Evolutionary conservation across 164 flowering plant species (phyloP).

Genomic region (Magnolia kwangsiensis): DNA sequence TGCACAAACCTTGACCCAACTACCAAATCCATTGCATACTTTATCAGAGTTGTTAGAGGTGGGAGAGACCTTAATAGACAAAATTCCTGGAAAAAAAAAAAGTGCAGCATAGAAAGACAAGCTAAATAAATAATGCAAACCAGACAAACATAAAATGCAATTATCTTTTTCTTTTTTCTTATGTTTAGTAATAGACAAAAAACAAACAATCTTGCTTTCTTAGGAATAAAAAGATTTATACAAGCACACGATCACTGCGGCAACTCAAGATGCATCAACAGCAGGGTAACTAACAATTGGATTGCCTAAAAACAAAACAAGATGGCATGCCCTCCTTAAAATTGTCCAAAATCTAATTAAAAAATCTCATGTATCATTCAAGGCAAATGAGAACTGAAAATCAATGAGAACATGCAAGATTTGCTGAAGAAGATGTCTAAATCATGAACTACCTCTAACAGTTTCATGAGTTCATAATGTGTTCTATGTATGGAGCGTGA

Average conservation of each 20-base stretch:
- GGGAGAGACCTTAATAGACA: conserved; percentile 84
- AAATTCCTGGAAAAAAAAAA: conserved; percentile 52
- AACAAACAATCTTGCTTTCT: neutral
- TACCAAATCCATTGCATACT: conserved; percentile 97
- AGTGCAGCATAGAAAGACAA: neutral
- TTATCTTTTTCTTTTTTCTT: no score
- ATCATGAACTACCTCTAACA: no score
- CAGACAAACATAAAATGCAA: neutral
- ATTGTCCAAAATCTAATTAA: neutral
- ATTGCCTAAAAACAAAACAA: neutral
- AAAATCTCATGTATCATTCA: no score
- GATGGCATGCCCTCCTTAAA: neutral
- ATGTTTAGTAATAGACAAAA: neutral
- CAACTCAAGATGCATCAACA: no score
- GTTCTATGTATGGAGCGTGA: no score
- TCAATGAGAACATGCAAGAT: no score
- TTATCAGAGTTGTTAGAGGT: conserved; percentile 87
- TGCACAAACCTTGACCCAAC: conserved; percentile 87
- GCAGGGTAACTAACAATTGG: no score
- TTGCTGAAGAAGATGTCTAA: no score
- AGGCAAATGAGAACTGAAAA: no score
- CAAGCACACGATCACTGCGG: no score
- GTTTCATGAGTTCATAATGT: no score
- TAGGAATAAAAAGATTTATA: no score
- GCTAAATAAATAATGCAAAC: neutral